Evolutionary conservation across 1,139 yeast genomes (phyloP), one percentile per base, ranked within the genome.

Genomic region (Suhomyces chickasaworum): DNA sequence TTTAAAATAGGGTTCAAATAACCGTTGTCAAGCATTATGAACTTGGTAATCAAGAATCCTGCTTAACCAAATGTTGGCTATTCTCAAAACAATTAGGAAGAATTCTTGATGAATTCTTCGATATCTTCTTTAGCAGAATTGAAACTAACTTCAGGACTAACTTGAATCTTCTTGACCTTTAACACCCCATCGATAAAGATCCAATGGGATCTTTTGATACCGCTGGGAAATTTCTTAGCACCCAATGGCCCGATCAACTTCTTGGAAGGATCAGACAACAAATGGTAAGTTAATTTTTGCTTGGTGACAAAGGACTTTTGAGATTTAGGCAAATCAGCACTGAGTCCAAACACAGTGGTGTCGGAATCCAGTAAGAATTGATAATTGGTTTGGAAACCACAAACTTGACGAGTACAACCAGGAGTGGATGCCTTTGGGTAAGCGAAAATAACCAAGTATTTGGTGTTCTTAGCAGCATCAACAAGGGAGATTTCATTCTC

Each of bases 391-490:
- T 93, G 83, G 65, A 87, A 93, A 0, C 97, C 97, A 65, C 88
- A 80, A 1, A 90, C 97, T 69, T 93, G 99, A 59, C 90, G 79
- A 0, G 95, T 90, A 66, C 98, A 91, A 2, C 98, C 98, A 1
- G 97, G 97, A 0, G 99, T 93, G 30, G 86, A 83, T 0, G 98
- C 99, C 60, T 79, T 86, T 45, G 99, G 98, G 61, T 90, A 93
- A 13, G 96, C 76, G 63, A 86, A 86, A 36, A 86, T 78, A 42
- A 88, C 77, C 56, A 85, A 68, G 41, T 79, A 74, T 48, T 77
- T 77, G 38, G 80, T 67, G 10, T 74, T 65, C 16, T 66, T 56
- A 7, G 84, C 81, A 15, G 77, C 69, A 15, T 78, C 73, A 22
- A 58, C 62, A 54, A 87, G 68, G 31, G 77, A 68, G 39, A 90